Evolutionary conservation across 179 eudicot genomes (phyloP), one percentile per base, ranked within the genome.

Genomic region (Nepenthes alata): DNA sequence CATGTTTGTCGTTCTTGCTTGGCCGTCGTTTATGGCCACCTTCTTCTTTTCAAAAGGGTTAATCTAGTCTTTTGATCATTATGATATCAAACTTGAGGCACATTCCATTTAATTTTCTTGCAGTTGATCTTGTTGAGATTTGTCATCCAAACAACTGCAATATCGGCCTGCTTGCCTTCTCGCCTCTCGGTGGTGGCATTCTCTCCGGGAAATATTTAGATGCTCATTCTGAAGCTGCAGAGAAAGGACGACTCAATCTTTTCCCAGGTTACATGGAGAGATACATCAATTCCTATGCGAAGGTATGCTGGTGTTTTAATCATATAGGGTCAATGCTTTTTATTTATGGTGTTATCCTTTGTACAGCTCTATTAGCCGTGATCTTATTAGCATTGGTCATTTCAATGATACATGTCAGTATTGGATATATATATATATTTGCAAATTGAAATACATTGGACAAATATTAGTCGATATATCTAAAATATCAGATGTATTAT

Each of bases 91-190:
- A 11, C 41, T 41, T 61, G 15, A 37, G 25, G 52, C 66, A 15
- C 14, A 7, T 11, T 10, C 47, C 7, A 13, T 49, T 61, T 65
- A 35, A 49, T 66, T 25, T 25, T 25, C 66, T 67, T 83, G 78
- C 85, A 91, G 98, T 77, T 77, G 98, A 91, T 70, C 91, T 91
- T 12, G 91, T 89, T 62, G 98, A 91, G 80, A 95, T 86, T 60
- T 91, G 98, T 73, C 98, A 91, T 64, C 96, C 98, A n/a, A 89
- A 89, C 68, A 91, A 91, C 68, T 81, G 78, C 80, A 91, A 91
- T 68, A 74, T 91, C 51, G 96, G 98, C 52, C 79, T 91, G 75
- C 96, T 91, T 64, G 82, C 86, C 60, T 89, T 83, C 76, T 91
- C 98, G 51, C 98, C 98, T 13, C 75, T 91, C 54, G 96, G 85